Percentiles rank a stretch among this genome's conserved stretches.
These are phyloP conservation scores for Ciborinia camelliae DNA, from an alignment of 2,329 filamentous ascomycete species.

Conservation along the genomic window DNA sequence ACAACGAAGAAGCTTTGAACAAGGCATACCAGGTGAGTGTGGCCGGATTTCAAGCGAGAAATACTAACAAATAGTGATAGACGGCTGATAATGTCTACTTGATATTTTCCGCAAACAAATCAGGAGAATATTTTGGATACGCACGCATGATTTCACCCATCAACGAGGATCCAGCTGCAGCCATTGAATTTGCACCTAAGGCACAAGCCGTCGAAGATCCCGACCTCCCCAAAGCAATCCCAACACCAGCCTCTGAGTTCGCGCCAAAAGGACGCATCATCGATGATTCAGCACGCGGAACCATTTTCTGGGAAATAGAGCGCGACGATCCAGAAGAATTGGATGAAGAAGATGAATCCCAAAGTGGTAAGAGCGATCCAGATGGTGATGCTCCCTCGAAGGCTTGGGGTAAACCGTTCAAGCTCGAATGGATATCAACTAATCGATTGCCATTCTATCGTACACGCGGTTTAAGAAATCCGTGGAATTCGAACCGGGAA, in stretches of 20 bases:
- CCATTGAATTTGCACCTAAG: constrained; percentile 66
- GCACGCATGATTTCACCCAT: constrained; percentile 86
- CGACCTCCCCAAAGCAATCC: constrained; percentile 74
- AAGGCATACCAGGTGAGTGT: constrained; percentile 70
- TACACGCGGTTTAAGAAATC: constrained; percentile 81
- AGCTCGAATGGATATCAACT: constrained; percentile 85
- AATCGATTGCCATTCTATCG: constrained; percentile 82
- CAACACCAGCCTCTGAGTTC: constrained; percentile 72
- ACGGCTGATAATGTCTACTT: constrained; percentile 80
- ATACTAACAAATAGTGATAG: constrained; percentile 44
- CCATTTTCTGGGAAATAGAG: constrained; percentile 93
- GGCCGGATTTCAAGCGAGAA: constrained; percentile 16
- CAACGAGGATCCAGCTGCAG: constrained; percentile 67
- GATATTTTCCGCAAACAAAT: constrained; percentile 95
- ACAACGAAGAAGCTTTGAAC: constrained; percentile 85
- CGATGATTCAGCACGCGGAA: constrained; percentile 88
- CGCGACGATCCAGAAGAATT: constrained; percentile 49
- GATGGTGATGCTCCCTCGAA: constrained; percentile 40
- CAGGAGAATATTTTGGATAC: constrained; percentile 94
- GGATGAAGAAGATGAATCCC: constrained; percentile 42
- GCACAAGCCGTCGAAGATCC: constrained; percentile 55
- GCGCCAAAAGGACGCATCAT: constrained; percentile 84
- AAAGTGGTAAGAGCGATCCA: constrained; percentile 42
- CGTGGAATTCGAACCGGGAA: constrained; percentile 92
- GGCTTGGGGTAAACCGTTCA: constrained; percentile 87